Conservation (phyloP, 805 yeast genomes). For the Clavispora asparagi region DNA sequence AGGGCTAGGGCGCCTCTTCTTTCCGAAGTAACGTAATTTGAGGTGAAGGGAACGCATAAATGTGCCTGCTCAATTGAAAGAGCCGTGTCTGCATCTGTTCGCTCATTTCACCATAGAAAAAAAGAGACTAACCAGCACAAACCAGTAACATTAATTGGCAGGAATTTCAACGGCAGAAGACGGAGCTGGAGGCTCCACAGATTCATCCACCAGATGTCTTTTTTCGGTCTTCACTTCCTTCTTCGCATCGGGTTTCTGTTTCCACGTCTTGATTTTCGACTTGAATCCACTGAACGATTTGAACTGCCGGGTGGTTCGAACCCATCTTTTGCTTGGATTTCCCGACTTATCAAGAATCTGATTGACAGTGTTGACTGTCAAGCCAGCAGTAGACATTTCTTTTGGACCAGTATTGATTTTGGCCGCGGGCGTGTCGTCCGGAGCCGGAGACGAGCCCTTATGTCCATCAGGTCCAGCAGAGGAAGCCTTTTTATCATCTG, state of each 20-base stretch:
- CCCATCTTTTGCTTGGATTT: slow-evolving; percentile 30
- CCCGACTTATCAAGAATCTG: slow-evolving; percentile 34
- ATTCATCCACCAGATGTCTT: neutral
- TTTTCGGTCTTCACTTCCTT: neutral
- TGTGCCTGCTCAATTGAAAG: no score
- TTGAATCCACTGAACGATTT: slow-evolving; percentile 42
- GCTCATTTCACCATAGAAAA: no score
- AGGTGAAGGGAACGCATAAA: no score
- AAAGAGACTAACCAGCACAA: no score
- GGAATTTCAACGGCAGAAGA: neutral
- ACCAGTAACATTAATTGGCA: neutral
- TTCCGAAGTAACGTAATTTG: no score
- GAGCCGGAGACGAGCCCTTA: slow-evolving; percentile 6
- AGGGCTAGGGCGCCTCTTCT: neutral
- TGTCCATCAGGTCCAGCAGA: neutral
- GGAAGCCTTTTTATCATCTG: slow-evolving; percentile 22
- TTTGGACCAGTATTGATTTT: slow-evolving; percentile 36
- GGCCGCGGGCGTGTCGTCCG: slow-evolving; percentile 15
- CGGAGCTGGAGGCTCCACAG: neutral
- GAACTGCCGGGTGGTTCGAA: slow-evolving; percentile 27
- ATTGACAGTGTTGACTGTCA: slow-evolving; percentile 30
- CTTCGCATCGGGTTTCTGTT: neutral
- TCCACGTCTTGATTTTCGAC: slow-evolving; percentile 20
- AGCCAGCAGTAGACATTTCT: slow-evolving; percentile 37
- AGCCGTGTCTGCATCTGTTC: no score